Conservation (phyloP, 441 rosid species). For the Pelargonium myrrhifolium region DNA sequence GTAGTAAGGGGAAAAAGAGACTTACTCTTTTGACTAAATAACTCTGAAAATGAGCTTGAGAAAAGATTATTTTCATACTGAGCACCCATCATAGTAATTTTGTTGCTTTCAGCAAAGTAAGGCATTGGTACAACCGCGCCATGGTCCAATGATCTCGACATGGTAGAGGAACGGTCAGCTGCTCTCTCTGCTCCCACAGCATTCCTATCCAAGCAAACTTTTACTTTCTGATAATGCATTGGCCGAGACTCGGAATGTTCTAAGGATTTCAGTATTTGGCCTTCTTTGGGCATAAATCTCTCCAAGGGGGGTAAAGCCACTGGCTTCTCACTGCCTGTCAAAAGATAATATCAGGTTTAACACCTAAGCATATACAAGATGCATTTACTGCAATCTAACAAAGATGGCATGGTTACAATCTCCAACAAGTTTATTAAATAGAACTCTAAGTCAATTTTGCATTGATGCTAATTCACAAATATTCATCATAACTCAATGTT, state of each 20-base stretch:
- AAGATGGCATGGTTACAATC: no score
- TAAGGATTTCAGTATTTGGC: no score
- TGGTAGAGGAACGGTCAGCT: constrained; percentile 23
- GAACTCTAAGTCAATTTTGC: neutral
- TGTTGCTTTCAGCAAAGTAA: constrained; percentile 21
- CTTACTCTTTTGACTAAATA: constrained; percentile 46
- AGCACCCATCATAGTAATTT: constrained; percentile 27
- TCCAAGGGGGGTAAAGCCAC: neutral
- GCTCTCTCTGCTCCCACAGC: constrained; percentile 34
- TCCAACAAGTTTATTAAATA: neutral
- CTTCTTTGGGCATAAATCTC: no score
- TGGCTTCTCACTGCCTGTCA: constrained; percentile 31
- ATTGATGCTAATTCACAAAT: neutral
- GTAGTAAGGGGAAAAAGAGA: constrained; percentile 3
- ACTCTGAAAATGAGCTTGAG: constrained; percentile 53
- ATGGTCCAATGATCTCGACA: constrained; percentile 22
- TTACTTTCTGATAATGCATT: neutral
- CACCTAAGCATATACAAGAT: constrained; percentile 1
- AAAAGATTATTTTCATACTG: constrained; percentile 49
- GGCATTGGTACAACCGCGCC: constrained; percentile 21
- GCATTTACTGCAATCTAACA: neutral
- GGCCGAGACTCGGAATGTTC: no score
- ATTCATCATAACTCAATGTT: neutral
- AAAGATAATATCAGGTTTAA: constrained; percentile 19
- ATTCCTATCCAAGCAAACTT: constrained; percentile 20